Evolutionary conservation across 257 asterid species (phyloP), one percentile per base, ranked within the genome.

Genomic region (Nicotiana sylvestris): DNA sequence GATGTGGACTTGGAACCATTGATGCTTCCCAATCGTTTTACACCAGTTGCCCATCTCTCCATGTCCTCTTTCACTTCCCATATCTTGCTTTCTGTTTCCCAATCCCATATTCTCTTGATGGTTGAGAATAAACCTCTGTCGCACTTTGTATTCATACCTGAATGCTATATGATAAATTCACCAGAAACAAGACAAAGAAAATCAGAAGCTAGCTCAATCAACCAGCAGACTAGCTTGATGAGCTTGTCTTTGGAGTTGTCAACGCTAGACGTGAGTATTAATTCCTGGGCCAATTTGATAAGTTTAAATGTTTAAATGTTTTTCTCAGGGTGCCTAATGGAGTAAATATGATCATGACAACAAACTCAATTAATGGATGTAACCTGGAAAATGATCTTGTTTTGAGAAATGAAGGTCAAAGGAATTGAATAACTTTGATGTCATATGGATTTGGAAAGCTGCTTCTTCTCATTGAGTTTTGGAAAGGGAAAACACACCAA

Each of bases 41-140:
- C 57, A 61, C 77, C 74, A 60, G 46, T 18, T 37, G 80, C 83
- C 90, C 86, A 85, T 46, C 30, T 84, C 78, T 84, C 82, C 87
- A 85, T 85, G 16, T 88, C 89, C 65, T 88, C 87, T 80, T 53
- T 79, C 86, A 85, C 86, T 81, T 88, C 85, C 87, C 90, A 88
- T 17, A 84, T 79, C 82, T 61, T 85, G 87, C 87, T 86, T 39
- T 88, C 86, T 82, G 85, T 83, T 82, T 85, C 87, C 90, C 89
- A 88, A 6, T 84, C 87, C 90, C 87, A 88, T 32, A 81, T 61
- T 32, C 81, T 82, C 87, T 76, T 78, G 79, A 78, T 9, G 16
- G 68, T 57, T 12, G 66, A 55, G 55, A 18, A 13, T 80, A 66
- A 21, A 51, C 33, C 84, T 65, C 66, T 39, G 39, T 82, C 80